phyloP scores from a whole-genome alignment of 352 stramenopile species.

The Elongisporangium undulatum region DNA sequence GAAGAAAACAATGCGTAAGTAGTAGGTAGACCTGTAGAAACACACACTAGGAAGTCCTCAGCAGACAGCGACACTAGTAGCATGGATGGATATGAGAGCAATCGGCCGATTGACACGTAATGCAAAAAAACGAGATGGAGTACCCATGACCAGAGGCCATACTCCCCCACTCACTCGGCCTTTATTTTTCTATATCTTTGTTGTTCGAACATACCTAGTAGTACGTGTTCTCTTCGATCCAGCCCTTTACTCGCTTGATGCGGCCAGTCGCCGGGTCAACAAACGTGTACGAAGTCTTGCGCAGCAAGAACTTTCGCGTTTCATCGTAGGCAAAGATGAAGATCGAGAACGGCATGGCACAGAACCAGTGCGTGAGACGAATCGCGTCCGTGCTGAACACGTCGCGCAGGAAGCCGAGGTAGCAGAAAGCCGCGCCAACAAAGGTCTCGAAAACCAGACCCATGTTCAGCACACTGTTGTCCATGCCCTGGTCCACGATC shows the following conservation, averaged over 20 bases:
- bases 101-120: neutral
- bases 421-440: slow-evolving; percentile 68
- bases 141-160: neutral
- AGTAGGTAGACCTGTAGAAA: neutral
- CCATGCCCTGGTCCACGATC: slow-evolving; percentile 82
- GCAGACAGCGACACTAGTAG: neutral
- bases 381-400: slow-evolving; percentile 76
- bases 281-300: slow-evolving; percentile 53
- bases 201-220: slow-evolving; percentile 33
- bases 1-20: neutral
- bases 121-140: neutral
- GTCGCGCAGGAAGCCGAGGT: slow-evolving; percentile 59
- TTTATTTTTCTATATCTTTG: neutral
- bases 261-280: slow-evolving; percentile 50
- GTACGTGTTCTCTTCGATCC: slow-evolving; percentile 81
- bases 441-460: slow-evolving; percentile 84
- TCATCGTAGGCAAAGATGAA: slow-evolving; percentile 87
- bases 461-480: slow-evolving; percentile 87
- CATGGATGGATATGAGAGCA: neutral
- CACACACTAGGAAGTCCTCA: neutral
- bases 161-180: neutral
- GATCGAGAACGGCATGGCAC: slow-evolving; percentile 76
- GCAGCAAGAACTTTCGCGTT: slow-evolving; percentile 81
- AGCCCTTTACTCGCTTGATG: slow-evolving; percentile 51
- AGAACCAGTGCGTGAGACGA: slow-evolving; percentile 80